Evolutionary conservation across 176 grass and related monocot genomes (phyloP), one percentile per base, ranked within the genome.

Genomic region (Alopecurus myosuroides): DNA sequence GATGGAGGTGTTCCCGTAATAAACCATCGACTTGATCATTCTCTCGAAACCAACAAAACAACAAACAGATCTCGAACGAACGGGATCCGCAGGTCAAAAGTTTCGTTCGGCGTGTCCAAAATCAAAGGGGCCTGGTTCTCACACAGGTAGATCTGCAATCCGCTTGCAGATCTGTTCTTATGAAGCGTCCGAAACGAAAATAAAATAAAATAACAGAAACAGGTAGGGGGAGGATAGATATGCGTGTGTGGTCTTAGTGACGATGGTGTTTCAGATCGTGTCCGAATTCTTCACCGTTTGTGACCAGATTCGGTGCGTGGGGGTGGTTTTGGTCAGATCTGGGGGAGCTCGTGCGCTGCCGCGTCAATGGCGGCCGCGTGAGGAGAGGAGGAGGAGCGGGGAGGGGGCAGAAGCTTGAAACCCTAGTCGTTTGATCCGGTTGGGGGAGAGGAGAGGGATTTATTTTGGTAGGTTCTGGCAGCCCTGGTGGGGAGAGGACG

Each of bases 1-100:
- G 58, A 99, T 85, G 2, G 88, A 89, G 84, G 81, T 86, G 86
- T 94, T 91, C 37, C 81, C 91, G 80, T 89, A 84, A 90, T 86
- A 99, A 91, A 99, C 97, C 74, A 91, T 81, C 57, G 97, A 96
- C 85, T 91, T 96, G 91, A 94, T 87, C 97, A 93, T 86, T 92
- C 79, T 92, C 82, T 86, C 82, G 29, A 83, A 83, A 68, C 83
- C 65, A 90, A 28, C 56, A 86, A 65, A 88, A 51, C 60, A 94
- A 44, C 76, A 84, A 82, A 64, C 87, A 84, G 83, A 85, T 89
- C 83, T 58, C 44, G 26, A 40, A 57, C 50, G 23, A 65, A 76
- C 74, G 18, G 46, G 57, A 83, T 80, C 75, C 67, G 55, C 26
- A 11, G 65, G 89, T 90, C 76, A 87, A 79, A 80, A 70, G 79